Evolutionary conservation across 331 rosid genomes (phyloP).

Genomic region (Acacia concinna): DNA sequence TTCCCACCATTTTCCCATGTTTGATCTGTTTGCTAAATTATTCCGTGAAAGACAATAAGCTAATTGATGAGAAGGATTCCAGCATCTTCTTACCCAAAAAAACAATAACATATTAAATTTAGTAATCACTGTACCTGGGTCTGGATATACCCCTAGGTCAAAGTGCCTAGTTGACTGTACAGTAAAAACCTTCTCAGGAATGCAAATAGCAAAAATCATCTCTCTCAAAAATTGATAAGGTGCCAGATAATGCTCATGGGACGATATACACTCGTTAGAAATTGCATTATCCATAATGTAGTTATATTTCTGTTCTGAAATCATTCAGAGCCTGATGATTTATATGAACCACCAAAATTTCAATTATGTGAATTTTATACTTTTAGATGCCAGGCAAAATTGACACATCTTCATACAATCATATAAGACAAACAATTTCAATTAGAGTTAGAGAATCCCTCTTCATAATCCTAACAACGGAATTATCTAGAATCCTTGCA

Average conservation of each 20-base stretch:
- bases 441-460: background rate
- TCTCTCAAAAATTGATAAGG: background rate
- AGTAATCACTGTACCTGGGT: background rate
- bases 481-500: background rate
- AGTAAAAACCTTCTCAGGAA: slow-evolving; percentile 6
- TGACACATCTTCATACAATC: background rate
- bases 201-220: background rate
- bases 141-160: background rate
- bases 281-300: background rate
- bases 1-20: slow-evolving; percentile 9
- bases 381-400: background rate
- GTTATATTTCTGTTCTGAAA: background rate
- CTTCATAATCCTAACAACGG: background rate
- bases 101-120: background rate
- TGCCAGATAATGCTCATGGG: background rate
- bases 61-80: background rate
- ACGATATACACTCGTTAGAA: background rate
- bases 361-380: background rate
- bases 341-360: background rate
- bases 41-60: slow-evolving; percentile 18
- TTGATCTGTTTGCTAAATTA: slow-evolving; percentile 7
- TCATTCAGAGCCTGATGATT: background rate
- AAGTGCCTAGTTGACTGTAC: background rate
- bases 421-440: background rate
- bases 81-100: background rate